These are phyloP conservation scores for Amylostereum chailletii DNA, from an alignment of 1,284 basidiomycete genomes.

Conservation along the genomic window DNA sequence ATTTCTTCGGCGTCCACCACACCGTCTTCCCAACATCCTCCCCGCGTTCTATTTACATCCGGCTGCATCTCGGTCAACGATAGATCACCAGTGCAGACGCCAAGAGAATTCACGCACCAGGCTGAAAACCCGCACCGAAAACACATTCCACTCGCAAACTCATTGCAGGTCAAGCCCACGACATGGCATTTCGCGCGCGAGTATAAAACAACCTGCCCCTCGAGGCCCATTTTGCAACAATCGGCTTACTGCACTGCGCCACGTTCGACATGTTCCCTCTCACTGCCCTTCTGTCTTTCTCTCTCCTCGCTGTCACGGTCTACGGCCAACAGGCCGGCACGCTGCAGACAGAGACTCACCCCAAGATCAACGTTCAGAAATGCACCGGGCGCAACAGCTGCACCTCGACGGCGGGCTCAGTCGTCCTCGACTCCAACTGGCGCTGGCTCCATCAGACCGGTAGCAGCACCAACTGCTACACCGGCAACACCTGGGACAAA, in stretches of 20 bases:
- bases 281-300: constrained; percentile 20
- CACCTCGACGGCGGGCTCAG: constrained; percentile 21
- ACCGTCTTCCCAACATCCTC: no score
- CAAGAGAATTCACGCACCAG: no score
- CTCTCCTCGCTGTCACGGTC: constrained; percentile 22
- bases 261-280: not conserved
- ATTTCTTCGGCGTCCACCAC: no score
- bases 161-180: no score
- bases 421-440: constrained; percentile 47
- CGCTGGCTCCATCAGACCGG: constrained; percentile 37
- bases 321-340: constrained; percentile 32
- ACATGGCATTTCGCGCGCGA: no score
- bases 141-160: no score
- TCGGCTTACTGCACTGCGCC: not conserved
- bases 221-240: not conserved
- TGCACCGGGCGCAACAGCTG: constrained; percentile 32
- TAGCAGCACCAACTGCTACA: constrained; percentile 46
- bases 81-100: no score
- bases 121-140: no score
- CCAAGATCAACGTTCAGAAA: constrained; percentile 27
- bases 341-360: constrained; percentile 30
- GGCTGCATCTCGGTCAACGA: no score
- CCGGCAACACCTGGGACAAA: constrained; percentile 42
- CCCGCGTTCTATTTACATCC: no score
- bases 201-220: no score